A percentile compares a stretch with the other conserved stretches of the same genome.
These are phyloP conservation scores for Saccharomycopsis sp. DNA, from an alignment of 805 yeast species.

Conservation along the genomic window DNA sequence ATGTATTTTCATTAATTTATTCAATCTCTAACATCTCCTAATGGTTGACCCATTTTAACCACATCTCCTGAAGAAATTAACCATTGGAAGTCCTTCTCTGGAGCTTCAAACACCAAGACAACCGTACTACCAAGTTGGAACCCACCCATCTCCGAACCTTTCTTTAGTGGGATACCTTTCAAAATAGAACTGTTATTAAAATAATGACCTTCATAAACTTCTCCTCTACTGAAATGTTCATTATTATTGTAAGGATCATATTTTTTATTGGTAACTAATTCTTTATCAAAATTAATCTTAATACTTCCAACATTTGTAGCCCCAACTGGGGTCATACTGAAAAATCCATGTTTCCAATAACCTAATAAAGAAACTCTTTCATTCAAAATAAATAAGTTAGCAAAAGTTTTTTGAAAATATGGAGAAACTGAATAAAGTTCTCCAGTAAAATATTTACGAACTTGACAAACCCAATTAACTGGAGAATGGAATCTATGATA, in stretches of 20 bases:
- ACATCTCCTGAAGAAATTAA: conserved; percentile 59
- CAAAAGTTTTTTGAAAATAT: conserved; percentile 79
- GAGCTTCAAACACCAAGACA: conserved; percentile 96
- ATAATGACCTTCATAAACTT: conserved; percentile 93
- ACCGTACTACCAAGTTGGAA: conserved; percentile 93
- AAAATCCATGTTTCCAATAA: conserved; percentile 93
- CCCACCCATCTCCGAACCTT: conserved; percentile 96
- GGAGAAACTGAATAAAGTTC: conserved; percentile 87
- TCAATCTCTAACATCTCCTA: conserved; percentile 39
- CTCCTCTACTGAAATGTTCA: conserved; percentile 49
- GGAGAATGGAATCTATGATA: conserved; percentile 97
- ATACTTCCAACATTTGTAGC: conserved; percentile 98
- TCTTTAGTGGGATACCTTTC: conserved; percentile 79
- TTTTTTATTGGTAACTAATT: conserved; percentile 71
- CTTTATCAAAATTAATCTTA: conserved; percentile 82
- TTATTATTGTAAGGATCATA: conserved; percentile 37
- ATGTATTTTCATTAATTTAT: conserved; percentile 4
- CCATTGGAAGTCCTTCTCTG: conserved; percentile 57
- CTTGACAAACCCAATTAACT: conserved; percentile 86
- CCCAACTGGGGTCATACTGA: conserved; percentile 98
- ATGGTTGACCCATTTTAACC: conserved; percentile 74
- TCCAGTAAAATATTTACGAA: conserved; percentile 92
- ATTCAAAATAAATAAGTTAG: conserved; percentile 80
- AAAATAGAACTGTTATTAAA: conserved; percentile 62
- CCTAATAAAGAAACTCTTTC: conserved; percentile 95